Evolutionary conservation across 345 rosid genomes (phyloP).

Genomic region (Pelargonium nanum): DNA sequence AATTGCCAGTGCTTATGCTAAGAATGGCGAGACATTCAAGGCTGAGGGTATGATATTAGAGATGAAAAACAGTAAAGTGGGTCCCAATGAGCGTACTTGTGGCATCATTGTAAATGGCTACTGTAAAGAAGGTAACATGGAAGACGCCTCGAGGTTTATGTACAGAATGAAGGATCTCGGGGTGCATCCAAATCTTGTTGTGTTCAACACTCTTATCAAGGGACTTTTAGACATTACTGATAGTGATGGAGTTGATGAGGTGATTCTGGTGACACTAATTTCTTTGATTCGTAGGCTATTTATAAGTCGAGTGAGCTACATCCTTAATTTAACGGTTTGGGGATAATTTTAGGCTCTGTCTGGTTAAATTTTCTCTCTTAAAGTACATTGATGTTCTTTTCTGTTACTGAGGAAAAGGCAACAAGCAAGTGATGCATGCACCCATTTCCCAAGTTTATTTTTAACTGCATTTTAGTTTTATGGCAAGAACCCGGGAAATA

Average conservation of each 20-base stretch:
- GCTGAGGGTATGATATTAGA: conserved; percentile 69
- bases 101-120: conserved; percentile 69
- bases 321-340: not conserved
- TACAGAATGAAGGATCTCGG: conserved; percentile 71
- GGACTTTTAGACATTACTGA: conserved; percentile 58
- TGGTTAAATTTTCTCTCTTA: not conserved
- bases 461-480: too few species aligned
- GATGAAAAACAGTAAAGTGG: conserved; percentile 53
- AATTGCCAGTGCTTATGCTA: conserved; percentile 64
- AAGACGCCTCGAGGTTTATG: conserved; percentile 64
- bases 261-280: conserved; percentile 15
- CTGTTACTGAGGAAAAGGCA: not conserved
- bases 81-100: conserved; percentile 73
- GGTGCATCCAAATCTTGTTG: conserved; percentile 72
- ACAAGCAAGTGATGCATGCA: too few species aligned
- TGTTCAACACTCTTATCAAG: conserved; percentile 76
- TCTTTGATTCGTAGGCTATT: conserved; percentile 1
- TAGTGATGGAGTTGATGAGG: conserved; percentile 73
- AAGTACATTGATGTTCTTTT: not conserved
- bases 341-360: not conserved
- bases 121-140: conserved; percentile 76
- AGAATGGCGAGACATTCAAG: conserved; percentile 40
- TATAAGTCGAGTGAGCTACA: too few species aligned
- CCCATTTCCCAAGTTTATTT: too few species aligned
- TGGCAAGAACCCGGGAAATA: too few species aligned